Evolutionary conservation across 345 rosid genomes (phyloP).

Genomic region (Eucalyptus marginata): DNA sequence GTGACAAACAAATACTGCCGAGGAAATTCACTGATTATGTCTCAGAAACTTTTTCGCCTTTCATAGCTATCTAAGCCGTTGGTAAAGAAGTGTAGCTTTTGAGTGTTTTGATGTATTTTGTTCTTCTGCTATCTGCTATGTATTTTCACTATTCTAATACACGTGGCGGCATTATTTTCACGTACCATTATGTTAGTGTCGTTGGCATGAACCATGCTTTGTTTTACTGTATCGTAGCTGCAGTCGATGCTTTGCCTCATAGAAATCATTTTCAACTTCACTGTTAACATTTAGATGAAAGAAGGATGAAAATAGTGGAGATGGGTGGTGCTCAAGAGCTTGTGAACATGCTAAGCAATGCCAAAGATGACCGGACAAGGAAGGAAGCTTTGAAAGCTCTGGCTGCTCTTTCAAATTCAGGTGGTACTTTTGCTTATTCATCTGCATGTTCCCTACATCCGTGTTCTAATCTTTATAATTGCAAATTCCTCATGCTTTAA

Average conservation of each 20-base stretch:
- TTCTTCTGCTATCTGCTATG: not conserved
- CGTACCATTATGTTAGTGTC: not conserved
- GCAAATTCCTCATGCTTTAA: not conserved
- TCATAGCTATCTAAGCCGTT: not conserved
- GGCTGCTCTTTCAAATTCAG: slow-evolving; percentile 60
- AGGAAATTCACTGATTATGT: not conserved
- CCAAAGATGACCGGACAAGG: slow-evolving; percentile 71
- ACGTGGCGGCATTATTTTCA: not conserved
- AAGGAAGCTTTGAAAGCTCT: slow-evolving; percentile 79
- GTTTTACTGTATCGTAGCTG: not conserved
- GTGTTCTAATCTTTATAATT: not conserved
- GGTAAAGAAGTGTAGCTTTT: not conserved
- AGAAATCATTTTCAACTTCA: not conserved
- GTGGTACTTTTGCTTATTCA: not conserved
- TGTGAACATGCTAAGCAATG: slow-evolving; percentile 59
- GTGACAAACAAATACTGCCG: not conserved
- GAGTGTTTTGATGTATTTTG: not conserved
- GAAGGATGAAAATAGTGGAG: slow-evolving; percentile 85
- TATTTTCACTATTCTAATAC: not conserved
- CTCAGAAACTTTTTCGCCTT: not conserved
- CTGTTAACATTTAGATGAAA: slow-evolving; percentile 39
- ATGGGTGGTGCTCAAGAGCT: slow-evolving; percentile 83
- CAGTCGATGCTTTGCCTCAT: not conserved
- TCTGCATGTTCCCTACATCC: not conserved
- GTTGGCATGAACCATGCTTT: not conserved